These are phyloP conservation scores for Eleusine indica DNA, from an alignment of 176 grass and related monocot species.

Conservation along the genomic window DNA sequence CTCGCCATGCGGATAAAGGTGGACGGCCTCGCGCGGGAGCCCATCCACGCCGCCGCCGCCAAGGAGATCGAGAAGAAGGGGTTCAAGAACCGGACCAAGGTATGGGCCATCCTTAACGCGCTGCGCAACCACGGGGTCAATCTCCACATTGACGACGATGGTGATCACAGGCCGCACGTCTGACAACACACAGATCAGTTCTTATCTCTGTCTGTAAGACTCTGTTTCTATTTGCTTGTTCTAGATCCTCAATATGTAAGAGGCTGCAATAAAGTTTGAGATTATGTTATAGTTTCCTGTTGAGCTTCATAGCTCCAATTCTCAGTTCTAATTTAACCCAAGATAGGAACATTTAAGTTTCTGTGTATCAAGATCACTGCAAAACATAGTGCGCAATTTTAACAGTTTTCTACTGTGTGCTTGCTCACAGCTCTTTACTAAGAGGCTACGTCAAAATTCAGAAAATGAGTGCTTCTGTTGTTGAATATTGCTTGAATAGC, in stretches of 20 bases:
- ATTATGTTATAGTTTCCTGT: background rate
- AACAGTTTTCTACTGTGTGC: background rate
- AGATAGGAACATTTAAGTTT: background rate
- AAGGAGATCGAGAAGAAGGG: slow-evolving; percentile 95
- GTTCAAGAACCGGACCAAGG: slow-evolving; percentile 82
- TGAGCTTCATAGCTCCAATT: background rate
- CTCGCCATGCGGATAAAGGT: slow-evolving; percentile 89
- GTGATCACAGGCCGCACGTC: slow-evolving; percentile 42
- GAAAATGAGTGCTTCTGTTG: background rate
- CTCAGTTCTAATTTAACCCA: background rate
- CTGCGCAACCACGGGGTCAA: slow-evolving; percentile 64
- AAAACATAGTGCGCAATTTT: background rate
- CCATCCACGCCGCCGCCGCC: slow-evolving; percentile 62
- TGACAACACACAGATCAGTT: slow-evolving; percentile 16
- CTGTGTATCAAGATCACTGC: background rate
- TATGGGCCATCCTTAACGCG: slow-evolving; percentile 79
- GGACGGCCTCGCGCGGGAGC: slow-evolving; percentile 67
- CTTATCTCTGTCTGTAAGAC: background rate
- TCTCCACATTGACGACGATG: slow-evolving; percentile 55
- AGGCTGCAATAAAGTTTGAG: background rate
- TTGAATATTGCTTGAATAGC: background rate
- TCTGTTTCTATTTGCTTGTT: background rate
- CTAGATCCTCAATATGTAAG: background rate
- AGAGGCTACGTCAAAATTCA: background rate
- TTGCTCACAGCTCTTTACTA: background rate